Evolutionary conservation across 2,329 filamentous ascomycete genomes (phyloP).

Genomic region (Penicillium polonicum): DNA sequence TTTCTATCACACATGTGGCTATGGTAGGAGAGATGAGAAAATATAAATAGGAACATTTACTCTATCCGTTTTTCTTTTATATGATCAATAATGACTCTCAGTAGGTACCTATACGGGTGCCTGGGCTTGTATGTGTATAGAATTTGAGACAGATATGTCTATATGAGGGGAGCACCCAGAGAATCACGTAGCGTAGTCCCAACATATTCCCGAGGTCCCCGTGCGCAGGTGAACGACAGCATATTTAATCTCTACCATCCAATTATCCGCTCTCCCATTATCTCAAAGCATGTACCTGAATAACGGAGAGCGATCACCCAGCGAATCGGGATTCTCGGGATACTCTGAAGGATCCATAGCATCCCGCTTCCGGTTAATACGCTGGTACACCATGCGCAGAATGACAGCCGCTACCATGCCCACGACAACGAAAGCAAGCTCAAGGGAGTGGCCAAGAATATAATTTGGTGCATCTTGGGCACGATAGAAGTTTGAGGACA

Average conservation of each 20-base stretch:
- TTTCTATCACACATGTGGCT: no score
- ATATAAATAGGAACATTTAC: no score
- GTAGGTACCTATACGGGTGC: no score
- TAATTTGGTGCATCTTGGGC: conserved; percentile 50
- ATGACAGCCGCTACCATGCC: conserved; percentile 48
- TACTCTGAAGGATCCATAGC: conserved; percentile 45
- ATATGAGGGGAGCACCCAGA: neutral
- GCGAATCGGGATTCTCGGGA: conserved; percentile 54
- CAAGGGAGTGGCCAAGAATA: conserved; percentile 52
- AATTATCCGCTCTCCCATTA: neutral
- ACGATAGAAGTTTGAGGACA: conserved; percentile 72
- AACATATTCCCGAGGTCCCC: neutral
- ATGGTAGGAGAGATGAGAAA: no score
- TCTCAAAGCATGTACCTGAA: conserved; percentile 60
- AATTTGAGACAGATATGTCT: neutral
- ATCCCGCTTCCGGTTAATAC: conserved; percentile 60
- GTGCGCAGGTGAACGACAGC: neutral
- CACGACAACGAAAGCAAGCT: conserved; percentile 50
- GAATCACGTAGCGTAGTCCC: neutral
- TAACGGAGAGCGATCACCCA: conserved; percentile 62
- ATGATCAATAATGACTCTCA: no score
- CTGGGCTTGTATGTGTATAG: neutral
- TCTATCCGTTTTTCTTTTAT: no score
- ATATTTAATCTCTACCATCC: neutral
- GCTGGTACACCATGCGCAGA: conserved; percentile 53